phyloP scores from a whole-genome alignment of 2,329 filamentous ascomycete genomes.

The Pseudogymnoascus pannorum region DNA sequence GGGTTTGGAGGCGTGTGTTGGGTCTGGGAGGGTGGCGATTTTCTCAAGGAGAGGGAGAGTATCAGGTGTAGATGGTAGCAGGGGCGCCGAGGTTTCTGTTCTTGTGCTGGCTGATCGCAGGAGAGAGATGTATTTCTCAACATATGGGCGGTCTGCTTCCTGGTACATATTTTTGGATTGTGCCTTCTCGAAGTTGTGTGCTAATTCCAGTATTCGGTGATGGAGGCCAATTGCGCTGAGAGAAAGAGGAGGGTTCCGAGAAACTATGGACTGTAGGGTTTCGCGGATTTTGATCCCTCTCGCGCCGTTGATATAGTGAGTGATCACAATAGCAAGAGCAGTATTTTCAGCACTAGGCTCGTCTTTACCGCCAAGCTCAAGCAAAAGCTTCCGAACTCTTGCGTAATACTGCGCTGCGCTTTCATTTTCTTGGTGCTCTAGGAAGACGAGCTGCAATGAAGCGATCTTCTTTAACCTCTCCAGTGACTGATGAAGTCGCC shows the following conservation, averaged over 20 bases:
- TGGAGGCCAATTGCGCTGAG: slow-evolving; percentile 14
- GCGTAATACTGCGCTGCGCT: slow-evolving; percentile 42
- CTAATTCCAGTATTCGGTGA: slow-evolving; percentile 51
- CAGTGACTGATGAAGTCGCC: slow-evolving; percentile 42
- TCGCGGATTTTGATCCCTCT: slow-evolving; percentile 38
- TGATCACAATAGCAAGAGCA: slow-evolving; percentile 28
- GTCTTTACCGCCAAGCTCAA: slow-evolving; percentile 28
- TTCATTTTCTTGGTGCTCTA: slow-evolving; percentile 49
- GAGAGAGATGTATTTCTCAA: slow-evolving; percentile 44
- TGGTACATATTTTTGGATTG: slow-evolving; percentile 42
- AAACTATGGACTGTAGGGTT: slow-evolving; percentile 32
- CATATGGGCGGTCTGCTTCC: slow-evolving; percentile 28
- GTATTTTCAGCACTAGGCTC: slow-evolving; percentile 12
- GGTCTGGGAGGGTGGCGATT: slow-evolving; percentile 33
- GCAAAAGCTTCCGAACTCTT: slow-evolving; percentile 37
- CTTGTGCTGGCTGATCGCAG: slow-evolving; percentile 32
- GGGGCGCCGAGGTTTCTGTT: not conserved
- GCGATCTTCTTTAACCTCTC: slow-evolving; percentile 45
- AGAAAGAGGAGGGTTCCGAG: slow-evolving; percentile 24
- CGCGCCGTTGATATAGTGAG: slow-evolving; percentile 48
- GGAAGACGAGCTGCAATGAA: slow-evolving; percentile 44
- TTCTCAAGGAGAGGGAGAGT: slow-evolving; percentile 30
- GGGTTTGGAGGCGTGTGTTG: slow-evolving; percentile 41
- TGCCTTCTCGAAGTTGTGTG: slow-evolving; percentile 47
- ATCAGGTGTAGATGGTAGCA: not conserved